Conservation (phyloP, 768 basidiomycete genomes). For the Ephemerocybe angulata region DNA sequence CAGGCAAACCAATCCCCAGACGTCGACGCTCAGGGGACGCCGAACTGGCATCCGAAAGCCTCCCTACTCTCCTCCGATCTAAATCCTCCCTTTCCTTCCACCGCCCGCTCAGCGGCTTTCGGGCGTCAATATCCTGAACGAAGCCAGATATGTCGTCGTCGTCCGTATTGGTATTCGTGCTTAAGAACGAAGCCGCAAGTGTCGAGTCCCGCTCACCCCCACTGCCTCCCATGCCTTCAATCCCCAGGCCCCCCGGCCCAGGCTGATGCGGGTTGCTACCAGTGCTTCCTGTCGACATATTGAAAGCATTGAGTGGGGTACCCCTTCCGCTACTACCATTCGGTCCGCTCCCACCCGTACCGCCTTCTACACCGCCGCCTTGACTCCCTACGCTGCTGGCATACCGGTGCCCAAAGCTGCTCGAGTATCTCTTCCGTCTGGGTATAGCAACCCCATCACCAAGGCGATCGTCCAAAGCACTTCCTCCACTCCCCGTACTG, state of each 20-base stretch:
- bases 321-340: slow-evolving; percentile 13
- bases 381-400: slow-evolving; percentile 29
- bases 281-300: slow-evolving; percentile 4
- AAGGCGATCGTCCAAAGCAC: slow-evolving; percentile 15
- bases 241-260: slow-evolving; percentile 5
- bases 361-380: slow-evolving; percentile 24
- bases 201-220: slow-evolving; percentile 2
- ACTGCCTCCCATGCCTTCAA: slow-evolving; percentile 20
- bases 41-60: neutral
- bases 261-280: neutral
- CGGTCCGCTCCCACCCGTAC: slow-evolving; percentile 9
- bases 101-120: slow-evolving; percentile 57
- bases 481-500: slow-evolving; percentile 16
- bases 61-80: slow-evolving; percentile 9
- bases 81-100: slow-evolving; percentile 23
- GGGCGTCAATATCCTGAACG: slow-evolving; percentile 70
- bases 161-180: slow-evolving; percentile 43
- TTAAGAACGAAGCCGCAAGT: slow-evolving; percentile 38
- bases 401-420: slow-evolving; percentile 75
- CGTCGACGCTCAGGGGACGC: neutral
- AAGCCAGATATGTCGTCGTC: slow-evolving; percentile 78
- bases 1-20: neutral
- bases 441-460: slow-evolving; percentile 21
- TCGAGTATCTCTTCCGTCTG: slow-evolving; percentile 65
- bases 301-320: slow-evolving; percentile 11